Percentiles rank a stretch among this genome's conserved stretches.
Evolutionary conservation across 2,329 filamentous ascomycete species (phyloP).

Genomic region (Neurospora sp.): DNA sequence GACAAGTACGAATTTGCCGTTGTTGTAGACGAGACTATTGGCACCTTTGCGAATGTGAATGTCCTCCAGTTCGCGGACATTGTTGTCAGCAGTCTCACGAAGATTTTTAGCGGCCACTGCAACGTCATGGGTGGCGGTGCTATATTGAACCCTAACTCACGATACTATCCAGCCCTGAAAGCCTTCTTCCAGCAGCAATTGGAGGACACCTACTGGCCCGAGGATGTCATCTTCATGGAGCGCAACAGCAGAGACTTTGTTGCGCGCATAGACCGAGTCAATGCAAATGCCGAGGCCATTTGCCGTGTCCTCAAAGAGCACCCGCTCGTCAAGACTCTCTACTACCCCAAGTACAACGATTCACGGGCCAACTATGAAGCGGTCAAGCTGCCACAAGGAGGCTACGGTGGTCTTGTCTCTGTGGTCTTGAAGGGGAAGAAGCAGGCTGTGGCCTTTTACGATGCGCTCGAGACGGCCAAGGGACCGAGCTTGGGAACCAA

Average conservation of each 20-base stretch:
- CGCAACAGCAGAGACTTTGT: conserved; percentile 91
- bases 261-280: conserved; percentile 72
- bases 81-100: conserved; percentile 89
- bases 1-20: conserved; percentile 80
- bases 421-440: conserved; percentile 63
- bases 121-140: conserved; percentile 93
- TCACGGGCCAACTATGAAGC: conserved; percentile 67
- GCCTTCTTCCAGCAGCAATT: conserved; percentile 53
- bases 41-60: conserved; percentile 92
- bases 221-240: conserved; percentile 91
- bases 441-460: conserved; percentile 74
- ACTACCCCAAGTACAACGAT: conserved; percentile 75
- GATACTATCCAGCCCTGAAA: conserved; percentile 62
- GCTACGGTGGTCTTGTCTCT: conserved; percentile 84
- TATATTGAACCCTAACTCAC: conserved; percentile 55
- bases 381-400: conserved; percentile 61
- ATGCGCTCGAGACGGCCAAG: conserved; percentile 78
- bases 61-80: conserved; percentile 83
- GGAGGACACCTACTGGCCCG: conserved; percentile 88
- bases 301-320: conserved; percentile 58
- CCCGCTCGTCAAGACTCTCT: conserved; percentile 60
- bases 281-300: conserved; percentile 74
- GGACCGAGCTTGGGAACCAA: conserved; percentile 94
- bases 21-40: conserved; percentile 91
- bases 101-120: conserved; percentile 93